These are phyloP conservation scores for Intubia oerlemansii DNA, from an alignment of 2,329 filamentous ascomycete species.

Conservation along the genomic window DNA sequence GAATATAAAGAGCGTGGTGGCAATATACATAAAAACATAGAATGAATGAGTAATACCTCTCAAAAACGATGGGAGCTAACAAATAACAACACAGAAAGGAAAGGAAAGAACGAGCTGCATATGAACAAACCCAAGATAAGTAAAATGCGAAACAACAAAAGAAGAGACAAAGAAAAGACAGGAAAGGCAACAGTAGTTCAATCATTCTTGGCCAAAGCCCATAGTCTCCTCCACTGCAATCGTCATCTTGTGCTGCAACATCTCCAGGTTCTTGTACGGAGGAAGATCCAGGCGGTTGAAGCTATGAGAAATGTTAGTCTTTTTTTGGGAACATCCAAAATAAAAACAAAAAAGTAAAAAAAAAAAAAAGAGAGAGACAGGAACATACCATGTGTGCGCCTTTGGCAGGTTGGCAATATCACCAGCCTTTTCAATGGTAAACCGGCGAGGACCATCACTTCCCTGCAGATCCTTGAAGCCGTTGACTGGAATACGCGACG, in stretches of 20 bases:
- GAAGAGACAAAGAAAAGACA: not conserved
- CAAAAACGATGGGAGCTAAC: too few species aligned
- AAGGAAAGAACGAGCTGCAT: not conserved
- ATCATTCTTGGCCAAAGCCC: constrained; percentile 91
- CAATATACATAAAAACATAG: too few species aligned
- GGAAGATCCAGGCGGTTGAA: constrained; percentile 96
- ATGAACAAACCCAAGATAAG: constrained; percentile 1
- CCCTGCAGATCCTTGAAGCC: constrained; percentile 98
- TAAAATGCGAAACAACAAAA: constrained; percentile 1
- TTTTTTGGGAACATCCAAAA: too few species aligned
- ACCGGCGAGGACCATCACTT: constrained; percentile 81
- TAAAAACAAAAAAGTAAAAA: not conserved
- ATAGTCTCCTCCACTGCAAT: constrained; percentile 98
- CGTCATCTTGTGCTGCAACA: constrained; percentile 71
- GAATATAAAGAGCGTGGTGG: too few species aligned
- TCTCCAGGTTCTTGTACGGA: constrained; percentile 75
- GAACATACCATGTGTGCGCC: constrained; percentile 82
- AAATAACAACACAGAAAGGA: too few species aligned
- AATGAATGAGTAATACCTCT: too few species aligned
- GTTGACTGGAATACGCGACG: constrained; percentile 93
- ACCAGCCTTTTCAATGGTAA: constrained; percentile 95
- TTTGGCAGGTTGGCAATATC: constrained; percentile 83
- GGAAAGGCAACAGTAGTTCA: not conserved
- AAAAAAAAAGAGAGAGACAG: not conserved
- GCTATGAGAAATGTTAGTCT: constrained; percentile 25